Percentiles rank a stretch among this genome's conserved stretches.
phyloP scores from a whole-genome alignment of 345 rosid genomes.

The Dimocarpus longan region DNA sequence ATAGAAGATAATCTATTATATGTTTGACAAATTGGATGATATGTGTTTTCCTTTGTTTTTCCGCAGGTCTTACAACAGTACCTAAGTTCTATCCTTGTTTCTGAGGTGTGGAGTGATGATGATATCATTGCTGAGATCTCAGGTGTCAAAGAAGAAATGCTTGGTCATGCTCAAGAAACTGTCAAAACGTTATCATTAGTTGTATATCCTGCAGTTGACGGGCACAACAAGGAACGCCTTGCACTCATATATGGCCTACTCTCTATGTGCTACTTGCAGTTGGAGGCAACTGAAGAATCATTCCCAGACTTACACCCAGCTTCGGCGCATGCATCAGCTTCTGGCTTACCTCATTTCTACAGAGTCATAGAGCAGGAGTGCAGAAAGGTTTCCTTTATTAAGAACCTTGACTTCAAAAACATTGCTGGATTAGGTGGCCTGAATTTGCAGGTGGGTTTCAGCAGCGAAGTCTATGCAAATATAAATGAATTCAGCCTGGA shows the following conservation, averaged over 20 bases:
- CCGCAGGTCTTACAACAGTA: constrained; percentile 67
- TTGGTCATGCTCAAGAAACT: constrained; percentile 61
- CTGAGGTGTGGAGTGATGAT: constrained; percentile 80
- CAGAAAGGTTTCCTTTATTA: constrained; percentile 71
- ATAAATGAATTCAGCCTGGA: constrained; percentile 63
- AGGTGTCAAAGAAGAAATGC: constrained; percentile 63
- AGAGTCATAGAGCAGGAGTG: constrained; percentile 73
- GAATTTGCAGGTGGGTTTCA: constrained; percentile 62
- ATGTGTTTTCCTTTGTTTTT: constrained; percentile 14
- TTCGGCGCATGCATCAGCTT: constrained; percentile 34
- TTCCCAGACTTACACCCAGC: constrained; percentile 29
- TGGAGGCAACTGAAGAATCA: constrained; percentile 55
- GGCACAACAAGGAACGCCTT: constrained; percentile 79
- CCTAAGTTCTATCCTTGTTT: constrained; percentile 66
- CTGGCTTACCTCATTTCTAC: constrained; percentile 52
- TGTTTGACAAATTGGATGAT: neutral
- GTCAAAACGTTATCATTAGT: constrained; percentile 54
- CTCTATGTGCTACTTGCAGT: constrained; percentile 64
- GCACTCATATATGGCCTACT: constrained; percentile 74
- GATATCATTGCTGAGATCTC: constrained; percentile 74
- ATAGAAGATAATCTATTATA: constrained; percentile 3
- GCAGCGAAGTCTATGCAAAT: constrained; percentile 62
- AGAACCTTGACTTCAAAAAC: constrained; percentile 83
- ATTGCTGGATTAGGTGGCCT: constrained; percentile 65
- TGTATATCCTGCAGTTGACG: constrained; percentile 83